Evolutionary conservation across 139 green algal genomes (phyloP).

Genomic region (Coelastrella sp.): DNA sequence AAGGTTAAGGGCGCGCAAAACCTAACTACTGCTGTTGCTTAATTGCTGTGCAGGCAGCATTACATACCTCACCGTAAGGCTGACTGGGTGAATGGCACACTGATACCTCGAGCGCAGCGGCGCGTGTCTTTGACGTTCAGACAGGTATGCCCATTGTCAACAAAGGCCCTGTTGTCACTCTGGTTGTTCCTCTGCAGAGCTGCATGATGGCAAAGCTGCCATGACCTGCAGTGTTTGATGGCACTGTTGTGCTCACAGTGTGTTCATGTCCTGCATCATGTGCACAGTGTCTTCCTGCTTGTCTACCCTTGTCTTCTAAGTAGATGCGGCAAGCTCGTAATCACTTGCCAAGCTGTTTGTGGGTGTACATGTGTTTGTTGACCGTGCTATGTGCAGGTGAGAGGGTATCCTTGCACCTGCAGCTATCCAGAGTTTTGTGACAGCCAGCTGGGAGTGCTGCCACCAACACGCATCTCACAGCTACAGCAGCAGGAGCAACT

Average conservation of each 20-base stretch:
- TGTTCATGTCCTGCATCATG: no score
- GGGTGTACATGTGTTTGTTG: no score
- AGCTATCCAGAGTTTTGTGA: conserved; percentile 89
- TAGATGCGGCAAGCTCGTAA: no score
- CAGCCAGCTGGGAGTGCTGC: conserved; percentile 78
- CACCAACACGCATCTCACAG: conserved; percentile 70
- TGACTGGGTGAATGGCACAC: conserved; percentile 65
- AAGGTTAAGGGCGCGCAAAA: no score
- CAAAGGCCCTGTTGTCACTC: no score
- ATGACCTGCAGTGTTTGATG: neutral
- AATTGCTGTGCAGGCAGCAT: conserved; percentile 71
- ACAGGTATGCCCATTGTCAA: conserved; percentile 64
- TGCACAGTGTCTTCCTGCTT: neutral
- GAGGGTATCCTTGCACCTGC: conserved; percentile 83
- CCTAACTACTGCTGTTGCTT: neutral
- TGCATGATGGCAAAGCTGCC: neutral
- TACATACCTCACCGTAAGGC: conserved; percentile 95
- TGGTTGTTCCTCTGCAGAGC: neutral
- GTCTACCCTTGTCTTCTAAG: no score
- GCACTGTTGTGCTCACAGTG: neutral
- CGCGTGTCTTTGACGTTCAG: conserved; percentile 93
- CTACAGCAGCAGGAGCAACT: conserved; percentile 44
- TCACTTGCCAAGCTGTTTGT: no score
- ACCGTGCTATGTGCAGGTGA: conserved; percentile 58
- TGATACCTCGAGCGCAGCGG: conserved; percentile 57